These are phyloP conservation scores for Fusarium devonianum DNA, from an alignment of 2,329 filamentous ascomycete species.

Conservation along the genomic window DNA sequence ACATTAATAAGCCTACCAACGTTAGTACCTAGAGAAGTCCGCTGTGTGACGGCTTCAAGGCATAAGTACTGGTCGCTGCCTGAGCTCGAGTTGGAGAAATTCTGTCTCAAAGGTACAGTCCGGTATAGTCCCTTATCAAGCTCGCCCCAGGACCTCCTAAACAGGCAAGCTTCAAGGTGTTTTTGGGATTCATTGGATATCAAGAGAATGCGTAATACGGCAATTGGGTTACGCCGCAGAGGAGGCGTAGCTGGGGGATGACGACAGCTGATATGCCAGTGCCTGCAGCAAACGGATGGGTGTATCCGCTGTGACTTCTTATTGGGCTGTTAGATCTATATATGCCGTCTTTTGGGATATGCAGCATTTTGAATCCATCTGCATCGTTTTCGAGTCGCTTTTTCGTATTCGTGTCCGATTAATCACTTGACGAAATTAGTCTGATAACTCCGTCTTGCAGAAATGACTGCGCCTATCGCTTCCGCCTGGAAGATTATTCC, in stretches of 20 bases:
- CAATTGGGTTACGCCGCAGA: constrained; percentile 14
- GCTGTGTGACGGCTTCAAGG: constrained; percentile 5
- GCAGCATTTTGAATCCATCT: background rate
- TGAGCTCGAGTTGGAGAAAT: too few species aligned
- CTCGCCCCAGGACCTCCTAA: too few species aligned
- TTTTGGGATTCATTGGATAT: too few species aligned
- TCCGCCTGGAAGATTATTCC: constrained; percentile 30
- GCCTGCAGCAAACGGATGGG: constrained; percentile 17
- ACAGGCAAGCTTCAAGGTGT: too few species aligned
- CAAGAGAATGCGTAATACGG: background rate
- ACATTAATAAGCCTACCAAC: too few species aligned
- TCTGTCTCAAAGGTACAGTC: too few species aligned
- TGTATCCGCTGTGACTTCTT: constrained; percentile 9
- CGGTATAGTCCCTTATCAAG: too few species aligned
- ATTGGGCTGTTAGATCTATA: constrained; percentile 5
- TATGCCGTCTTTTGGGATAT: background rate
- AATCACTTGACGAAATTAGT: background rate
- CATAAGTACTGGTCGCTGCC: too few species aligned
- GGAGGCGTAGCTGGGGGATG: constrained; percentile 27
- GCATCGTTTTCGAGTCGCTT: background rate
- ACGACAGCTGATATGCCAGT: constrained; percentile 18
- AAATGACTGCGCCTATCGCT: constrained; percentile 14
- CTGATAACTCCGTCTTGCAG: background rate
- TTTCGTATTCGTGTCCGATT: constrained; percentile 33
- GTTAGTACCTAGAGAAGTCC: constrained; percentile 12